phyloP scores from a whole-genome alignment of 2,329 filamentous ascomycete genomes.

The Verticillium zaregamsianum region DNA sequence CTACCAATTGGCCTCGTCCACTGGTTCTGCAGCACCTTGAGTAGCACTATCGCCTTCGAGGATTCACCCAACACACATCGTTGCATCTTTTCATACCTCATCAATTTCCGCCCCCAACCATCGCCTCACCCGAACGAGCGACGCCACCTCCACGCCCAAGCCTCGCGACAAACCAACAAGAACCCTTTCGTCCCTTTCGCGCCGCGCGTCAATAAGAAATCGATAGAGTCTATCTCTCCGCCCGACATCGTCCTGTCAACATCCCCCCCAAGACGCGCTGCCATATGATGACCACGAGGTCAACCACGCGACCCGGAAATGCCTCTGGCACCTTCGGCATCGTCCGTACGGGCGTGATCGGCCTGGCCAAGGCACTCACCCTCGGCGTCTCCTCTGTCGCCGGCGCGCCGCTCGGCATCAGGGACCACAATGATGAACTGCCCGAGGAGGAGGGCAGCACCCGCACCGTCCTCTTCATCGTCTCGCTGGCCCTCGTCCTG shows the following conservation, averaged over 20 bases:
- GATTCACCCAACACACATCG: neutral
- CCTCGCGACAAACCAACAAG: neutral
- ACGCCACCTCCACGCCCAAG: neutral
- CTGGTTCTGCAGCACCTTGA: neutral
- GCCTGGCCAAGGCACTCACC: conserved; percentile 46
- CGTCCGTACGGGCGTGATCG: conserved; percentile 45
- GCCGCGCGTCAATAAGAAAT: neutral
- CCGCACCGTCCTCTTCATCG: conserved; percentile 75
- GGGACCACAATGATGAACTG: conserved; percentile 36
- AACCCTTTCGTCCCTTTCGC: neutral
- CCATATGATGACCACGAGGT: neutral
- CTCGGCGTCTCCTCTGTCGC: conserved; percentile 44
- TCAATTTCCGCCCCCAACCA: neutral
- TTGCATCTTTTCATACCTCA: neutral
- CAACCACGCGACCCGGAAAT: conserved; percentile 10
- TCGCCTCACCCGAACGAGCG: neutral
- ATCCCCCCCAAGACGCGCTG: neutral
- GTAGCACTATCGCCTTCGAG: neutral
- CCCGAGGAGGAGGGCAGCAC: conserved; percentile 56
- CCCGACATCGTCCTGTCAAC: neutral
- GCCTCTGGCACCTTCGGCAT: conserved; percentile 29
- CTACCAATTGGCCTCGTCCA: neutral
- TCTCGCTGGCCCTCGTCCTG: conserved; percentile 78
- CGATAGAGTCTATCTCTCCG: neutral
- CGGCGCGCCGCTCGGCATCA: conserved; percentile 37